Evolutionary conservation across 1,139 yeast species (phyloP), one percentile per base, ranked within the genome.

Genomic region (Pichia sp.): DNA sequence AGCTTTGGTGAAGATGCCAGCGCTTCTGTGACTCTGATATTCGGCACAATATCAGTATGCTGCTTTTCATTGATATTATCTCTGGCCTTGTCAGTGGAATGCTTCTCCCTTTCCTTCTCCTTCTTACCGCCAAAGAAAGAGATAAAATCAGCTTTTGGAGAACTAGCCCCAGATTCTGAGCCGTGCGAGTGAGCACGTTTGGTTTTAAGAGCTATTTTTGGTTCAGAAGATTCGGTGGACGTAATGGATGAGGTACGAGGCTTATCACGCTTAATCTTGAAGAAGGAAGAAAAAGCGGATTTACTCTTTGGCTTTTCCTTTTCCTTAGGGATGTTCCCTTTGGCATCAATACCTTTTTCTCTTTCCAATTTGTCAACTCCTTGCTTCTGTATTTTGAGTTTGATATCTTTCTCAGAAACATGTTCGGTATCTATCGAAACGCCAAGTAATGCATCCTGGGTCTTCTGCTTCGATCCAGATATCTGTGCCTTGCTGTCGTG

Each of bases 271-370:
- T 39, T 40, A 4, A 45, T 37, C 24, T 45, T 45, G 24, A 45
- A 45, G 27, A 45, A 45, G 12, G 46, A 42, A 2, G 47, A 31
- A 14, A 45, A 45, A 4, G 48, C 34, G 15, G 44, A 28, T 33
- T 45, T 45, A 13, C 31, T 13, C 25, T 43, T 43, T 2, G 23
- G 18, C 23, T 41, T 40, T 7, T 21, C 25, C 13, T 35, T 24
- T 9, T 33, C 30, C 18, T 30, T 33, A n/a, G n/a, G n/a, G n/a
- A n/a, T n/a, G n/a, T n/a, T n/a, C n/a, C n/a, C n/a, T n/a, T n/a
- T n/a, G n/a, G n/a, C n/a, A n/a, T n/a, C n/a, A n/a, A n/a, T n/a
- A 16, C 34, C 38, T 27, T 29, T 32, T 16, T 15, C 22, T 6
- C 13, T 24, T 3, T 37, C 27, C 7, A 16, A n/a, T n/a, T n/a